phyloP scores from a whole-genome alignment of 1,139 yeast genomes.

The Petasospora fabianii region DNA sequence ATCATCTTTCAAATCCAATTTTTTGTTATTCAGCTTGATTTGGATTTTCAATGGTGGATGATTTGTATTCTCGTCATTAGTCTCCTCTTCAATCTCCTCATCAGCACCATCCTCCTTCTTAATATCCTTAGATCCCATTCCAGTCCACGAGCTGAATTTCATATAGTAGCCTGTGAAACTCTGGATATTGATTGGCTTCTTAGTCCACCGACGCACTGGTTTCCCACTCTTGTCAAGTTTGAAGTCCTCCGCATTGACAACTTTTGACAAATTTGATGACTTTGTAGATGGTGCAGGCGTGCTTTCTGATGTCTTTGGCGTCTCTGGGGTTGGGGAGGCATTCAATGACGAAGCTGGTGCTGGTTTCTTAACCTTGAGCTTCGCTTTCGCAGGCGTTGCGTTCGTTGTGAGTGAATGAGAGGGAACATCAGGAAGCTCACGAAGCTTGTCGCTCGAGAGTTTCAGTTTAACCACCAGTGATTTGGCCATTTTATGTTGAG shows the following conservation, averaged over 20 bases:
- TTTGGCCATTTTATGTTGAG: constrained; percentile 7
- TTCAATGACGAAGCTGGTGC: not conserved
- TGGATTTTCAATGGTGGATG: constrained; percentile 12
- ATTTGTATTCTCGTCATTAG: not conserved
- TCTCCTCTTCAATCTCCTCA: not conserved
- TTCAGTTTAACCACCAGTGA: constrained; percentile 28
- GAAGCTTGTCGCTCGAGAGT: constrained; percentile 25
- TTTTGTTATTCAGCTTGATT: constrained; percentile 19
- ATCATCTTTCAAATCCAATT: constrained; percentile 10
- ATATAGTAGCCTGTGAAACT: constrained; percentile 60
- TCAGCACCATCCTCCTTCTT: not conserved
- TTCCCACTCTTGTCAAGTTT: constrained; percentile 46
- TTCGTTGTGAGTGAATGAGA: constrained; percentile 6
- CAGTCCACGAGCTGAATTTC: constrained; percentile 42
- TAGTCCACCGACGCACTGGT: constrained; percentile 50
- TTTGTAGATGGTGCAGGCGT: constrained; percentile 9
- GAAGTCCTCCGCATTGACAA: constrained; percentile 12
- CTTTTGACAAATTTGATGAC: constrained; percentile 13
- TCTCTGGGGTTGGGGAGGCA: constrained; percentile 13
- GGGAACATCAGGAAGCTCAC: constrained; percentile 16
- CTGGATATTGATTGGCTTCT: constrained; percentile 43
- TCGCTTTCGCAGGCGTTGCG: constrained; percentile 10
- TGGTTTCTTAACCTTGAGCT: constrained; percentile 19
- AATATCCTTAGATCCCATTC: constrained; percentile 18
- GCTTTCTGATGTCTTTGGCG: constrained; percentile 8